Percentiles rank a stretch among this genome's conserved stretches.
Conservation (phyloP, 164 flowering plant genomes). For the Sextonia rubra region DNA sequence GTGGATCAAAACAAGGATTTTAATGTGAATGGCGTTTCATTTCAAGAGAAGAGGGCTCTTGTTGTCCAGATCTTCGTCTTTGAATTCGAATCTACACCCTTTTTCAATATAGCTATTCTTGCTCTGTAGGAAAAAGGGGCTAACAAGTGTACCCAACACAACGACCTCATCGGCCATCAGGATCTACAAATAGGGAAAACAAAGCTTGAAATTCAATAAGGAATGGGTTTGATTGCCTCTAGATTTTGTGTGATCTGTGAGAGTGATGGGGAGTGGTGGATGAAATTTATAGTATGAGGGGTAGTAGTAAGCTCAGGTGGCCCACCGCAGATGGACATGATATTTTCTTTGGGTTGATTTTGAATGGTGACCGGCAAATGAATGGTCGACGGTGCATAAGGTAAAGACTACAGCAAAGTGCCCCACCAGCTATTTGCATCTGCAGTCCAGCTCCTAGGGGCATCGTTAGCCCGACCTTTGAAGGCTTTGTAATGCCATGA, state of each 20-base stretch:
- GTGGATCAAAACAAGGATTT: slow-evolving; percentile 24
- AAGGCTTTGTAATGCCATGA: too few relatives aligned
- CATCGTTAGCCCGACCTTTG: too few relatives aligned
- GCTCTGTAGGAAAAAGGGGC: slow-evolving; percentile 28
- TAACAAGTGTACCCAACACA: slow-evolving; percentile 20
- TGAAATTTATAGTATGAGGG: neutral
- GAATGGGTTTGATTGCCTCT: neutral
- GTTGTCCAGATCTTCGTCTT: slow-evolving; percentile 12
- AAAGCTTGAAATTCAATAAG: neutral
- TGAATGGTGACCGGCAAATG: too few relatives aligned
- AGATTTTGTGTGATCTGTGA: neutral
- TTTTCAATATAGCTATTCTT: slow-evolving; percentile 23
- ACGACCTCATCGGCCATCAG: slow-evolving; percentile 19
- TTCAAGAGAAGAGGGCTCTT: slow-evolving; percentile 18
- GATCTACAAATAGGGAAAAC: neutral
- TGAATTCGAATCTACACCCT: slow-evolving; percentile 22
- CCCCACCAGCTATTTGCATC: too few relatives aligned
- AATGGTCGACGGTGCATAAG: too few relatives aligned
- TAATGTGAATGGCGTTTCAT: slow-evolving; percentile 19
- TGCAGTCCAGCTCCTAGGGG: too few relatives aligned
- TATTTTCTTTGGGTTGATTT: too few relatives aligned
- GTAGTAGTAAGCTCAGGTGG: neutral
- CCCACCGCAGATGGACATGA: neutral
- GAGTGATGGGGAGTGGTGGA: neutral
- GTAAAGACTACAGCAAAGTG: too few relatives aligned